Evolutionary conservation across 2,329 filamentous ascomycete genomes (phyloP), one percentile per base, ranked within the genome.

Genomic region (Claviceps sorghi): DNA sequence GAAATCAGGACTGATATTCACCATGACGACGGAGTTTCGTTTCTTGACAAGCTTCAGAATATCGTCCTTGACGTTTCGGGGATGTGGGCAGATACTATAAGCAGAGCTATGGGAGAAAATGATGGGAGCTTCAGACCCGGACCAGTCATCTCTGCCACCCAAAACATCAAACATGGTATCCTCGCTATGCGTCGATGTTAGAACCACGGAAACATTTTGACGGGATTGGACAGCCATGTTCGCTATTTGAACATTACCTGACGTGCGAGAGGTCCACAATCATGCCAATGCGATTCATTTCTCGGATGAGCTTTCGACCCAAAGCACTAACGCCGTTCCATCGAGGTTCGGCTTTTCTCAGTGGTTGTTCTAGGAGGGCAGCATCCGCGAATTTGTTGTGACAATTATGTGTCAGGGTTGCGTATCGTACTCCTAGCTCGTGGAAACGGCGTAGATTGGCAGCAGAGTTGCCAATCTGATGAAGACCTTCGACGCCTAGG

Each of bases 101-200:
- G 85, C 87, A 5, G 86, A 91, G 59, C 86, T 93, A 65, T 97
- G 91, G 53, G 83, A 88, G 73, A 88, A 96, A 53, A 96, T 93
- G 5, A 93, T 77, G 0, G 91, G 90, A 0, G 91, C 89, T 53
- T 75, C 71, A 62, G 84, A 90, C 7, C 87, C 86, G 5, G 70
- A 65, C 85, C 85, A 91, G 44, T 69, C 72, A 21, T 74, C 72
- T 22, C 73, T 70, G 15, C 76, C 83, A 5, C 79, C 80, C 0
- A 96, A 77, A 0, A 91, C 86, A 60, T 95, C 86, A 7, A 82
- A 71, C 87, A 94, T 93, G 0, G 90, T 95, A 54, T 91, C 84
- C 53, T 79, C 77, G 59, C 84, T 72, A 77, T 26, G n/a, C 19
- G n/a, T 34, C 17, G 52, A 58, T 51, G n/a, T 48, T 48, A 48